Conservation (phyloP, 108 stramenopile species). For the Pseudonitzschia delicatissima region DNA sequence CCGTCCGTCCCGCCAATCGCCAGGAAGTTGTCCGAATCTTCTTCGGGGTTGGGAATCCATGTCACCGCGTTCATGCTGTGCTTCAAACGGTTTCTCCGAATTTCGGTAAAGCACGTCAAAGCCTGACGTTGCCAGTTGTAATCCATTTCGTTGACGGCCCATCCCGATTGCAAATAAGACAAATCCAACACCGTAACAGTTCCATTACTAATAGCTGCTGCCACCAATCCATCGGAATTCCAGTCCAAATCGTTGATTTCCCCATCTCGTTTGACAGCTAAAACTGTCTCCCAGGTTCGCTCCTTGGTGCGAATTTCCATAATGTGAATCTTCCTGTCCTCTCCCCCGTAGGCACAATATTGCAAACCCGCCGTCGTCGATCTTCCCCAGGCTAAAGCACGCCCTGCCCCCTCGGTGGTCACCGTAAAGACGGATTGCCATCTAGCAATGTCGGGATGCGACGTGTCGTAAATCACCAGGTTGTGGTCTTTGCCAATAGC, state of each 20-base stretch:
- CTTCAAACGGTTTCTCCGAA: slow-evolving; percentile 53
- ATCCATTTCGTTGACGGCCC: slow-evolving; percentile 68
- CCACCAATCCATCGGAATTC: slow-evolving; percentile 52
- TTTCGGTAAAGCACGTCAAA: slow-evolving; percentile 64
- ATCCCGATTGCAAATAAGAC: slow-evolving; percentile 62
- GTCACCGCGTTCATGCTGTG: slow-evolving; percentile 53
- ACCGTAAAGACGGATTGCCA: slow-evolving; percentile 58
- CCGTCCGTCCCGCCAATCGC: slow-evolving; percentile 75
- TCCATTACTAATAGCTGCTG: slow-evolving; percentile 59
- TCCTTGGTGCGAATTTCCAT: slow-evolving; percentile 62
- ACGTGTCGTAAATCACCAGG: slow-evolving; percentile 57
- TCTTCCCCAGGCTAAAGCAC: slow-evolving; percentile 71
- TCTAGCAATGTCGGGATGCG: slow-evolving; percentile 16
- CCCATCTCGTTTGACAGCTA: slow-evolving; percentile 43
- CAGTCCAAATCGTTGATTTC: slow-evolving; percentile 61
- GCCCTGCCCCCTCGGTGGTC: slow-evolving; percentile 26
- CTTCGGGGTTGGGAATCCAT: slow-evolving; percentile 51
- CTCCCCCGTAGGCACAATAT: slow-evolving; percentile 71
- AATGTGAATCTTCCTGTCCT: slow-evolving; percentile 40
- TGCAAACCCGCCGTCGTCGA: slow-evolving; percentile 42
- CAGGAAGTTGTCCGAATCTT: slow-evolving; percentile 40
- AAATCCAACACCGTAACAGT: slow-evolving; percentile 59
- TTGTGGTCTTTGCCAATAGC: slow-evolving; percentile 42
- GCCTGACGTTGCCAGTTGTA: slow-evolving; percentile 80
- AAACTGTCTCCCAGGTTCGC: slow-evolving; percentile 63